These are phyloP conservation scores for Saksenaea vasiformis DNA, from an alignment of 371 early-diverging fungal species.

Conservation along the genomic window DNA sequence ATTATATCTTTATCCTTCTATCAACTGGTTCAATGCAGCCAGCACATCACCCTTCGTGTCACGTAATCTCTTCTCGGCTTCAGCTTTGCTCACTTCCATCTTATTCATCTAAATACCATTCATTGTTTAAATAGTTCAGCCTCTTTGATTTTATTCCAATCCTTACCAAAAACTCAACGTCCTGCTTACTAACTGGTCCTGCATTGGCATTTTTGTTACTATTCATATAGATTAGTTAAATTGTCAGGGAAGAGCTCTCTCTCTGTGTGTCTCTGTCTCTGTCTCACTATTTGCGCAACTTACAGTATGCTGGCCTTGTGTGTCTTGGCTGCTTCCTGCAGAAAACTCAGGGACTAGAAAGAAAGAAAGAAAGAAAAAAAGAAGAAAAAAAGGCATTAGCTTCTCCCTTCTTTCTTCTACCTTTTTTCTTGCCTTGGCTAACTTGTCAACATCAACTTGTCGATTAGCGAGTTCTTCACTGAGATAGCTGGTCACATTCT, in stretches of 20 bases:
- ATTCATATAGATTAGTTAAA: neutral
- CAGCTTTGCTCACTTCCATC: conserved; percentile 33
- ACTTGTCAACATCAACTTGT: conserved; percentile 40
- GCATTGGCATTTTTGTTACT: conserved; percentile 21
- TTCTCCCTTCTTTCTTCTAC: neutral
- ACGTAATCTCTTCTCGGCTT: conserved; percentile 15
- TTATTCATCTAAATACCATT: conserved; percentile 35
- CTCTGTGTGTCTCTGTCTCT: no score
- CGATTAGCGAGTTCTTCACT: conserved; percentile 39
- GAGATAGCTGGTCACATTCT: conserved; percentile 42
- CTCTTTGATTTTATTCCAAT: neutral
- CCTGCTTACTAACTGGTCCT: conserved; percentile 36
- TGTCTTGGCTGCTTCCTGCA: conserved; percentile 35
- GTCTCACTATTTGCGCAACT: conserved; percentile 6
- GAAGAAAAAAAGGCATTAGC: neutral
- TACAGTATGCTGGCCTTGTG: conserved; percentile 31
- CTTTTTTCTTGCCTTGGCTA: conserved; percentile 32
- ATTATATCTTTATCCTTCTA: conserved; percentile 20
- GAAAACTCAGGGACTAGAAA: conserved; percentile 36
- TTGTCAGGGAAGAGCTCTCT: conserved; percentile 1
- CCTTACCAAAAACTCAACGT: conserved; percentile 43
- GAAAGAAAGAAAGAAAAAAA: neutral
- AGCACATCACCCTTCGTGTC: conserved; percentile 24
- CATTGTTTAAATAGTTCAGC: no score
- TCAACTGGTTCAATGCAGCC: conserved; percentile 39